Conservation (phyloP, 164 flowering plant genomes). For the Euptelea pleiosperma region DNA sequence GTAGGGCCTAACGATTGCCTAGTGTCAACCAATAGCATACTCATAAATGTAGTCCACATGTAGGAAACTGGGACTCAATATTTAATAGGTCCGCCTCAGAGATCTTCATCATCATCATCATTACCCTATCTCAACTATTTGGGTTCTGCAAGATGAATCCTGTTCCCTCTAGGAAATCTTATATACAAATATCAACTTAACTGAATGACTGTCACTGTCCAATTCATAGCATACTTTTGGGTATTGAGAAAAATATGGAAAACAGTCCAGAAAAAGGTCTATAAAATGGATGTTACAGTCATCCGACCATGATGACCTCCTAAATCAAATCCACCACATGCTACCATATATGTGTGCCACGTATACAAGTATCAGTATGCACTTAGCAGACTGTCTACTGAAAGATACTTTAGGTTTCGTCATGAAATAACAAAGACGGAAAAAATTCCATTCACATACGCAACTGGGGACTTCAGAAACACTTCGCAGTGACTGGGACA, state of each 20-base stretch:
- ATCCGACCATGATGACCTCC: background rate
- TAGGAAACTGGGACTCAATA: background rate
- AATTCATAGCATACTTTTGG: background rate
- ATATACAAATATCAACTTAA: background rate
- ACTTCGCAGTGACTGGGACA: slow-evolving; percentile 53
- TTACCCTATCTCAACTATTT: background rate
- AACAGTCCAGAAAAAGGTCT: background rate
- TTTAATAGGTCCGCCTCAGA: background rate
- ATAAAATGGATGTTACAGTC: background rate
- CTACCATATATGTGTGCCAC: no score
- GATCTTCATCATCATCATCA: background rate
- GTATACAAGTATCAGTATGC: no score
- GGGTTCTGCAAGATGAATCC: background rate
- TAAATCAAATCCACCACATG: no score
- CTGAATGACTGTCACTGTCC: background rate
- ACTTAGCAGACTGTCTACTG: no score
- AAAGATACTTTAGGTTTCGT: no score
- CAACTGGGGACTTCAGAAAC: slow-evolving; percentile 39
- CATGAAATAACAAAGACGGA: background rate
- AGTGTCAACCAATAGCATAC: background rate
- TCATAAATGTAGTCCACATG: background rate
- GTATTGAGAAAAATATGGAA: background rate
- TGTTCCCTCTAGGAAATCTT: no score
- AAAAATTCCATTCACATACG: slow-evolving; percentile 36
- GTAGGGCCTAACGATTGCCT: background rate